Evolutionary conservation across 2,329 filamentous ascomycete genomes (phyloP).

Genomic region (Aureobasidium sp.): DNA sequence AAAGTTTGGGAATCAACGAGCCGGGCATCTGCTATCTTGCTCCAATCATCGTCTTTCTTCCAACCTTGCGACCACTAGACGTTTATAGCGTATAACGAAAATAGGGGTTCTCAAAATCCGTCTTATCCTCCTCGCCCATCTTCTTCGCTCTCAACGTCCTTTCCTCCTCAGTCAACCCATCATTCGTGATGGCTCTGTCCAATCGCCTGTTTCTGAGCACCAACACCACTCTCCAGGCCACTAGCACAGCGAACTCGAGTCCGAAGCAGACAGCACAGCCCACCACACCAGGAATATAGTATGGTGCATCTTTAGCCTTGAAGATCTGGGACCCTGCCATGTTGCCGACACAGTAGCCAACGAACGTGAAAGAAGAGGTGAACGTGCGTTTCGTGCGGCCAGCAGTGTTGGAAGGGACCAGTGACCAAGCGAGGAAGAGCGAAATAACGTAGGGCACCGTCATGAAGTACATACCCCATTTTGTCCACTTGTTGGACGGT

Average conservation of each 20-base stretch:
- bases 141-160: constrained; percentile 59
- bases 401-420: constrained; percentile 40
- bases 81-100: constrained; percentile 23
- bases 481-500: constrained; percentile 29
- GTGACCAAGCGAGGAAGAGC: constrained; percentile 30
- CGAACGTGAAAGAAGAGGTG: constrained; percentile 40
- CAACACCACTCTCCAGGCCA: constrained; percentile 35
- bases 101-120: constrained; percentile 45
- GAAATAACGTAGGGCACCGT: constrained; percentile 29
- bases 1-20: background rate
- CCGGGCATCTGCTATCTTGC: background rate
- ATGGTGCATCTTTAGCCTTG: constrained; percentile 36
- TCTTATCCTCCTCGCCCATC: constrained; percentile 63
- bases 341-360: constrained; percentile 43
- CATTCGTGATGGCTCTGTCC: constrained; percentile 20
- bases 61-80: background rate
- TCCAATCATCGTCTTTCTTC: background rate
- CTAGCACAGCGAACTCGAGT: constrained; percentile 29
- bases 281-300: constrained; percentile 39
- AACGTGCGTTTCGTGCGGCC: constrained; percentile 43
- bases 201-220: constrained; percentile 33
- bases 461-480: constrained; percentile 32
- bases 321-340: constrained; percentile 44
- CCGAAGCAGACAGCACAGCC: constrained; percentile 33
- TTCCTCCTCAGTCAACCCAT: constrained; percentile 44